These are phyloP conservation scores for Atkinsonella hypoxylon DNA, from an alignment of 2,329 filamentous ascomycete species.

Conservation along the genomic window DNA sequence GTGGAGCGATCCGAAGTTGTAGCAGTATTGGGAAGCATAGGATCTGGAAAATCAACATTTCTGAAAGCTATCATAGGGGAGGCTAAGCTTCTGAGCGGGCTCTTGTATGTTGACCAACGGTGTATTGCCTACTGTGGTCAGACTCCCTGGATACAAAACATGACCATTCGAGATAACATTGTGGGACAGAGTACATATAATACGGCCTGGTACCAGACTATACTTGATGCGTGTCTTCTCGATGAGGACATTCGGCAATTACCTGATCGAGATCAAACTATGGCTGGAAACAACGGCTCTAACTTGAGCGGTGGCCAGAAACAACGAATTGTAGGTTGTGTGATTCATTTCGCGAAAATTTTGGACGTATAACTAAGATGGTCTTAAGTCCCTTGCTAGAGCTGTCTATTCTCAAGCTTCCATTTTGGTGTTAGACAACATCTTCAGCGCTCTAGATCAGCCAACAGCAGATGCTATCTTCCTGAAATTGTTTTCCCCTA, in stretches of 20 bases:
- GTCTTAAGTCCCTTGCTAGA: slow-evolving; percentile 5
- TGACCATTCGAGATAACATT: neutral
- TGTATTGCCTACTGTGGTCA: neutral
- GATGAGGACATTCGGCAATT: slow-evolving; percentile 16
- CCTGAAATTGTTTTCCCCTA: neutral
- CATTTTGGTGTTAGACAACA: slow-evolving; percentile 3
- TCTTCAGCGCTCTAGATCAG: slow-evolving; percentile 3
- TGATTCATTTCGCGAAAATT: neutral
- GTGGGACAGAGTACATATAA: neutral
- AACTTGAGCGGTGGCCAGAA: slow-evolving; percentile 26
- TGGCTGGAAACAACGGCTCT: slow-evolving; percentile 23
- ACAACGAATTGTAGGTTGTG: slow-evolving; percentile 19
- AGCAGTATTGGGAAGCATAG: neutral
- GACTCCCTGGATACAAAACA: neutral
- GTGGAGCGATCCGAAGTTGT: neutral
- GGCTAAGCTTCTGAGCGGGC: neutral
- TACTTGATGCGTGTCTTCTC: neutral
- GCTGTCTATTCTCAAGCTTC: slow-evolving; percentile 3
- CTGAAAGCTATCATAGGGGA: neutral
- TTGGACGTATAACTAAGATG: neutral
- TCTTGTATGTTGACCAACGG: neutral
- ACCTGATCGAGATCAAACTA: slow-evolving; percentile 19
- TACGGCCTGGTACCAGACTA: neutral
- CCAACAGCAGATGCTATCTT: slow-evolving; percentile 1
- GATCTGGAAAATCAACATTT: neutral